phyloP scores from a whole-genome alignment of 1,139 yeast genomes.

The Trichomonascaceae sp. region DNA sequence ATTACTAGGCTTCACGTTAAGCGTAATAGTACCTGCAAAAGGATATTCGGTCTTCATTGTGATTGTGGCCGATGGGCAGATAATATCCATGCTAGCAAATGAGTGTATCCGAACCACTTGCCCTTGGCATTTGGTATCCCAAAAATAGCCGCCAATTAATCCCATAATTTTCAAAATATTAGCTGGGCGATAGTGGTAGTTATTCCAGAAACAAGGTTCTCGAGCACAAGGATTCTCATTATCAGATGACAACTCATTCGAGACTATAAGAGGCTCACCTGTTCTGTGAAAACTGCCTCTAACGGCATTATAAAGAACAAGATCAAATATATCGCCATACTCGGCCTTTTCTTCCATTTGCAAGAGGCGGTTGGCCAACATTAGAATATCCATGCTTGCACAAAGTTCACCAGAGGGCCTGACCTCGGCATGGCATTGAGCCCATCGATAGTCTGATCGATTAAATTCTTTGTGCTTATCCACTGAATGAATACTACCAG shows the following conservation, averaged over 20 bases:
- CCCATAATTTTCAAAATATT: not conserved
- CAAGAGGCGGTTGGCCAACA: not conserved
- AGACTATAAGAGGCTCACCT: not conserved
- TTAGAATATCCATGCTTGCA: not conserved
- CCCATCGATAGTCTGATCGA: not conserved
- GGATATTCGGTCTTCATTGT: not conserved
- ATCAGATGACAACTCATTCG: not conserved
- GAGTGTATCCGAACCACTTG: not conserved
- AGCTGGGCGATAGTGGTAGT: not conserved
- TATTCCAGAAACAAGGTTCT: not conserved
- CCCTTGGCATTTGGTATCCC: not conserved
- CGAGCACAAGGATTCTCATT: not conserved
- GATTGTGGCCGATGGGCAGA: not conserved
- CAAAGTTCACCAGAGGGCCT: not conserved
- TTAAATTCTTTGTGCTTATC: not conserved
- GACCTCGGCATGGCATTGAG: not conserved
- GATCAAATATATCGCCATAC: not conserved
- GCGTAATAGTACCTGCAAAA: not conserved
- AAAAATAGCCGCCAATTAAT: not conserved
- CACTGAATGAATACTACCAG: not conserved
- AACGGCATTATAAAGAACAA: not conserved
- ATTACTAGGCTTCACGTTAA: not conserved
- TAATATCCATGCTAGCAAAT: not conserved
- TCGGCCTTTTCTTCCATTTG: not conserved
- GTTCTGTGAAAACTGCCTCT: not conserved